Percentiles rank a stretch among this genome's conserved stretches.
phyloP scores from a whole-genome alignment of 1,284 basidiomycete genomes.

The Rhodotorula sp. region DNA sequence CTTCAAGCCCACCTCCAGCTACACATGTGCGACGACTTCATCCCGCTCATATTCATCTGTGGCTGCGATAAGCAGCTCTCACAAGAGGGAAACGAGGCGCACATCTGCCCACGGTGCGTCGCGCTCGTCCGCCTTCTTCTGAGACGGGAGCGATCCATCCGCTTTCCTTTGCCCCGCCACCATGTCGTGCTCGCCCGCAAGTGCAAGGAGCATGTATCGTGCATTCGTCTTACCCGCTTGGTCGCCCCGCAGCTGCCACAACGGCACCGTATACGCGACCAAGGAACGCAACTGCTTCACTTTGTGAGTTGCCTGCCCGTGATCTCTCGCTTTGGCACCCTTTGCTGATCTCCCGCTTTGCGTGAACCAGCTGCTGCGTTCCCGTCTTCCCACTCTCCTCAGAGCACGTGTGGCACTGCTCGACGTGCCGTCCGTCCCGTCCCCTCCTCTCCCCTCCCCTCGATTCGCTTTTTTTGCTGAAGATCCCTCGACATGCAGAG shows the following conservation, averaged over 20 bases:
- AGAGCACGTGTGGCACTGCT: constrained; percentile 31
- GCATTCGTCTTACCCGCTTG: no score
- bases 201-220: no score
- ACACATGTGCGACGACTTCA: background rate
- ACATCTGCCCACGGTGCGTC: constrained; percentile 16
- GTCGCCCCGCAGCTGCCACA: constrained; percentile 12
- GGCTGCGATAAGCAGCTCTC: constrained; percentile 24
- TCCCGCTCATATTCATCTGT: constrained; percentile 16
- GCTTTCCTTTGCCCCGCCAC: no score
- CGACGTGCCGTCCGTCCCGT: constrained; percentile 26
- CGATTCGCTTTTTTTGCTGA: background rate
- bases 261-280: constrained; percentile 13
- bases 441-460: background rate
- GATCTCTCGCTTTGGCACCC: no score
- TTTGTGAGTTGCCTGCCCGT: background rate
- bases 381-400: constrained; percentile 30
- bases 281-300: constrained; percentile 21
- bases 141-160: no score
- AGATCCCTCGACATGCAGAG: background rate
- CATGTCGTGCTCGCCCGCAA: no score
- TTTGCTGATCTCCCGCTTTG: background rate
- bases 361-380: constrained; percentile 19
- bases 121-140: background rate
- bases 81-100: constrained; percentile 12
- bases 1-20: no score